These are phyloP conservation scores for Pestalotiopsis sp. DNA, from an alignment of 2,329 filamentous ascomycete genomes.

Conservation along the genomic window DNA sequence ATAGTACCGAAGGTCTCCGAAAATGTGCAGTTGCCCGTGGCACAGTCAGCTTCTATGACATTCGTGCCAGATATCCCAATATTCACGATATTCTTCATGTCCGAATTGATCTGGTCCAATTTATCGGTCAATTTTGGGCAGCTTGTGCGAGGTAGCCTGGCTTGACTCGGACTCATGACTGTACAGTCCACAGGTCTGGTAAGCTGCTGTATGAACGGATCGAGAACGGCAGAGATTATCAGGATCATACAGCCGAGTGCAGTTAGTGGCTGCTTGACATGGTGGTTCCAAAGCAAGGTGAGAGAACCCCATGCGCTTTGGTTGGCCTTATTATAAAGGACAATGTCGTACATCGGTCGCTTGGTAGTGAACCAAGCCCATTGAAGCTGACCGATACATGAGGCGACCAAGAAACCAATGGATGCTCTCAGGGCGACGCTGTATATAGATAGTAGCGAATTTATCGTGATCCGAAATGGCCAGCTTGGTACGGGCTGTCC, in stretches of 20 bases:
- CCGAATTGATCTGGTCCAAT: background rate
- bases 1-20: constrained; percentile 13
- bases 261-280: constrained; percentile 2
- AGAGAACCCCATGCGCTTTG: constrained; percentile 8
- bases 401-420: background rate
- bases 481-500: background rate
- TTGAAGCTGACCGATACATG: constrained; percentile 12
- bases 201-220: constrained; percentile 1
- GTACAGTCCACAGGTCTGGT: background rate
- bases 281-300: background rate
- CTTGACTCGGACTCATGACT: background rate
- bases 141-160: background rate
- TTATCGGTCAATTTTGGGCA: background rate
- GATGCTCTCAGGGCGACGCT: background rate
- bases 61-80: too few species aligned
- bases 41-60: background rate
- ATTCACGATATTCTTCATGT: too few species aligned
- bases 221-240: background rate
- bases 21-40: constrained; percentile 18
- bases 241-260: background rate
- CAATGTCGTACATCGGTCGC: constrained; percentile 11
- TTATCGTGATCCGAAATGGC: constrained; percentile 7
- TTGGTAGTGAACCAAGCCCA: constrained; percentile 9
- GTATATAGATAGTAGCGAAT: constrained; percentile 8
- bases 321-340: background rate